These are phyloP conservation scores for Thermomyces lanuginosus DNA, from an alignment of 2,329 filamentous ascomycete genomes.

Conservation along the genomic window DNA sequence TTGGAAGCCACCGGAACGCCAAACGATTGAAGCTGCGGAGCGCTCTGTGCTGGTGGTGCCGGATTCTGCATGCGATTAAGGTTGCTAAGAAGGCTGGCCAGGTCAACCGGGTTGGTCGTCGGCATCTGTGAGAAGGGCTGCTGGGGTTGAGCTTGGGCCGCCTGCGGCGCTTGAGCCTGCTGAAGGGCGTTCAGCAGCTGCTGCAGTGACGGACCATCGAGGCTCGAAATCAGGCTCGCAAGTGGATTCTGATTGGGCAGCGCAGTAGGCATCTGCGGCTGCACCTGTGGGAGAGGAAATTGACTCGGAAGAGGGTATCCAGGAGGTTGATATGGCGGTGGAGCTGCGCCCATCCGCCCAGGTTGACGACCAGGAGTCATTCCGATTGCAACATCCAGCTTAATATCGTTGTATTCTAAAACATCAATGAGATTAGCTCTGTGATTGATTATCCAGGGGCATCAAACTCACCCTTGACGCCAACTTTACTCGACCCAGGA, in stretches of 20 bases:
- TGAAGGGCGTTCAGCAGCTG: slow-evolving; percentile 48
- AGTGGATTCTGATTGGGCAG: slow-evolving; percentile 35
- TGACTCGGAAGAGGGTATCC: slow-evolving; percentile 20
- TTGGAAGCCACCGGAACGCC: slow-evolving; percentile 13
- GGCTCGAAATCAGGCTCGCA: slow-evolving; percentile 47
- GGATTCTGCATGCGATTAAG: slow-evolving; percentile 20
- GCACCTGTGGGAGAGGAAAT: slow-evolving; percentile 17
- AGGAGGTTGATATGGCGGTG: slow-evolving; percentile 17
- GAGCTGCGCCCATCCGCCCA: slow-evolving; percentile 20
- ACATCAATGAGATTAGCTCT: slow-evolving; percentile 4
- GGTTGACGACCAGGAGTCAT: slow-evolving; percentile 49
- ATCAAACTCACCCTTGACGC: slow-evolving; percentile 50
- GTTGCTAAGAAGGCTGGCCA: slow-evolving; percentile 26
- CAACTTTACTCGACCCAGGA: slow-evolving; percentile 54
- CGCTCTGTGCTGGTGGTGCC: slow-evolving; percentile 14
- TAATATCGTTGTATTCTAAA: slow-evolving; percentile 64
- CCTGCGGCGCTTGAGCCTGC: slow-evolving; percentile 22
- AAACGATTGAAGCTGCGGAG: slow-evolving; percentile 15
- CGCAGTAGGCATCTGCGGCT: slow-evolving; percentile 17
- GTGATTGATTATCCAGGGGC: not conserved
- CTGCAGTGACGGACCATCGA: slow-evolving; percentile 56
- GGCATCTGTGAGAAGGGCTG: too few species aligned
- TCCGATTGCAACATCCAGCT: slow-evolving; percentile 62
- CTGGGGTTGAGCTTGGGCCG: slow-evolving; percentile 17
- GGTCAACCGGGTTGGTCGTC: slow-evolving; percentile 21